Conservation (phyloP, 75 land plant genomes). For the Sequoia sempervirens region DNA sequence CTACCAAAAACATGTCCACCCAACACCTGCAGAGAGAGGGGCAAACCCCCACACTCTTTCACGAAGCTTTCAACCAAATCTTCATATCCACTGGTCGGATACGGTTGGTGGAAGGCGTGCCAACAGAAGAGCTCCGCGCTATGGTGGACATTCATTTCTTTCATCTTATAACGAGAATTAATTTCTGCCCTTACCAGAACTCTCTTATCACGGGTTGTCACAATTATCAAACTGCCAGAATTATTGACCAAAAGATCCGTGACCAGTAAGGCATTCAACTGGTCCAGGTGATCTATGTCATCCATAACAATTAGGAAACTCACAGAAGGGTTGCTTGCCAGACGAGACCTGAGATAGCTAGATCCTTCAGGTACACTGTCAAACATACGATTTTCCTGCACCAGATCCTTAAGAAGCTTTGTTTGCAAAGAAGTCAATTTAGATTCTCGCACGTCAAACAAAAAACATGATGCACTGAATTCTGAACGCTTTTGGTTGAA, state of each 20-base stretch:
- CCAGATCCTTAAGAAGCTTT: not conserved
- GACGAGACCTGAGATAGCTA: not conserved
- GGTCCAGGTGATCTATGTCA: not conserved
- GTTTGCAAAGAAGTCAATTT: not conserved
- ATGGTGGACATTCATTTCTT: not conserved
- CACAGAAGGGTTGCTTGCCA: not conserved
- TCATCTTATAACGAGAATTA: not conserved
- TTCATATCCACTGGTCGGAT: not conserved
- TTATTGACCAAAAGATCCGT: no score
- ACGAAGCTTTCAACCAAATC: not conserved
- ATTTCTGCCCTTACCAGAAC: not conserved
- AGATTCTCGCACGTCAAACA: not conserved
- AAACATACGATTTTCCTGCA: not conserved
- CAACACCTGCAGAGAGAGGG: not conserved
- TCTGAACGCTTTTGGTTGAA: not conserved
- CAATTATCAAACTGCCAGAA: not conserved
- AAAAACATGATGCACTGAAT: not conserved
- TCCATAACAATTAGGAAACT: not conserved
- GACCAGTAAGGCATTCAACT: not conserved
- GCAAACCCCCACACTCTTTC: not conserved
- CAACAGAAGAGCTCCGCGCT: not conserved
- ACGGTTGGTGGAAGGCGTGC: not conserved
- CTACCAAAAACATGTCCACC: not conserved
- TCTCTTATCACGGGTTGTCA: not conserved
- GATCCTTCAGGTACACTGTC: not conserved